Base-by-base conservation (phyloP, 805 yeast species). In the Sugiyamaella qingdaonensis region DNA sequence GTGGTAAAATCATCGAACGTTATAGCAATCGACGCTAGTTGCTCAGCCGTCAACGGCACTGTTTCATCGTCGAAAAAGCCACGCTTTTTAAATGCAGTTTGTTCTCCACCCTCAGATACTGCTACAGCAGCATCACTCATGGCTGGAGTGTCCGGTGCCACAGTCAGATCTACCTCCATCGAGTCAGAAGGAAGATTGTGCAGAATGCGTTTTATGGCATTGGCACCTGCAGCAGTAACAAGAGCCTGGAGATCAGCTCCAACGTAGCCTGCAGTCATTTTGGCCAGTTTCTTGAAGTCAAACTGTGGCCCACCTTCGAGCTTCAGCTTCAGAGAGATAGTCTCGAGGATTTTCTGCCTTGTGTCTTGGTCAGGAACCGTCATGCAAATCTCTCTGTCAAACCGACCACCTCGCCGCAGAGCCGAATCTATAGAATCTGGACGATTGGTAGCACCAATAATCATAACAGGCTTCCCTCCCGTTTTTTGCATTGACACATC, bases 341-440 rank as follows among this genome's bases (percentile, higher is more conserved):
- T 79, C 61, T 78, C 73, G 59, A 94, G 71, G 52, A 94, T 94
- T 41, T 84, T 79, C 52, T 81, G 74, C 59, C 99, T 78, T 9
- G 94, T 85, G 1, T 77, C 74, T 68, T 92, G 97, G 67, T 86
- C 86, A 2, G 99, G 99, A n/a, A 94, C 98, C 62, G 88, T 87
- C 58, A 94, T 78, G 65, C 95, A 86, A 31, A 94, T 92, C 71
- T 94, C 99, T 57, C 96, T 77, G 63, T 94, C 99, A 63, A 94
- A 94, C 63, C 99, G 79, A 2, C 99, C 99, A 0, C 97, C 98
- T 64, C 99, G 81, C 70, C 99, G 80, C 58, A 94, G 76, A 0
- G 98, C 98, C 1, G 97, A 82, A 68, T 94, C 99, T 36, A 94
- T 74, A 0, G 97, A 84, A 67, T 94, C 98, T 0, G 99, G 99